A percentile compares a stretch with the other conserved stretches of the same genome.
Conservation (phyloP, 106 monocot species). For the Posidonia australis region DNA sequence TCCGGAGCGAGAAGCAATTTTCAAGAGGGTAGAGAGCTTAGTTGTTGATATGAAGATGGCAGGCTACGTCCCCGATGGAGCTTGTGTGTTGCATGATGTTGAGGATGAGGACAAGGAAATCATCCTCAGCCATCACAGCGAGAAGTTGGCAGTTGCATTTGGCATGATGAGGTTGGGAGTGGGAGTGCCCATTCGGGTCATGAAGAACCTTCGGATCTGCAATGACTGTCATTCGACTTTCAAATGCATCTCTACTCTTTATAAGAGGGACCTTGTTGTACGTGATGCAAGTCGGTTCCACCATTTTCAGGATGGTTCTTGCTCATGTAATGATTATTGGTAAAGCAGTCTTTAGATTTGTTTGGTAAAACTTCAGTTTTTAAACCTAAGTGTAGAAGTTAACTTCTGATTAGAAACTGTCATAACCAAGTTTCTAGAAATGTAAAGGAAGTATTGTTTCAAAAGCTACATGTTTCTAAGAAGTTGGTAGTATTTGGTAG, state of each 20-base stretch:
- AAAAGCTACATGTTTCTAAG: no score
- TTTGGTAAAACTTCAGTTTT: no score
- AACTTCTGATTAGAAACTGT: no score
- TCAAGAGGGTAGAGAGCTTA: background rate
- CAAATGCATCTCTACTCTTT: conserved; percentile 5
- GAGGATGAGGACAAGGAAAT: conserved; percentile 23
- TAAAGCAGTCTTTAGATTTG: background rate
- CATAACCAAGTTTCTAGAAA: no score
- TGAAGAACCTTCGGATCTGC: conserved; percentile 21
- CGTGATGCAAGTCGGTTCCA: conserved; percentile 15
- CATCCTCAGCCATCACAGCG: conserved; percentile 13
- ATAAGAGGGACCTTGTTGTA: conserved; percentile 10
- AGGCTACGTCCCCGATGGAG: conserved; percentile 5
- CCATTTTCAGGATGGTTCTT: conserved; percentile 16
- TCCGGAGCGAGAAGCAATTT: conserved; percentile 2
- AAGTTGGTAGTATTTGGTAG: no score
- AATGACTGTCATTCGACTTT: conserved; percentile 17
- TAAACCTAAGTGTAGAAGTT: no score
- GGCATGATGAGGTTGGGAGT: conserved; percentile 9
- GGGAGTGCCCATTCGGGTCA: conserved; percentile 1
- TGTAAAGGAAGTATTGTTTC: no score
- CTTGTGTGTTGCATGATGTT: conserved; percentile 14
- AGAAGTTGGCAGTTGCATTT: conserved; percentile 20
- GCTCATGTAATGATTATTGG: conserved; percentile 26
- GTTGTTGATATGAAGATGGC: conserved; percentile 5